phyloP scores from a whole-genome alignment of 495 filamentous ascomycete species.

The Penicillium waksmanii region DNA sequence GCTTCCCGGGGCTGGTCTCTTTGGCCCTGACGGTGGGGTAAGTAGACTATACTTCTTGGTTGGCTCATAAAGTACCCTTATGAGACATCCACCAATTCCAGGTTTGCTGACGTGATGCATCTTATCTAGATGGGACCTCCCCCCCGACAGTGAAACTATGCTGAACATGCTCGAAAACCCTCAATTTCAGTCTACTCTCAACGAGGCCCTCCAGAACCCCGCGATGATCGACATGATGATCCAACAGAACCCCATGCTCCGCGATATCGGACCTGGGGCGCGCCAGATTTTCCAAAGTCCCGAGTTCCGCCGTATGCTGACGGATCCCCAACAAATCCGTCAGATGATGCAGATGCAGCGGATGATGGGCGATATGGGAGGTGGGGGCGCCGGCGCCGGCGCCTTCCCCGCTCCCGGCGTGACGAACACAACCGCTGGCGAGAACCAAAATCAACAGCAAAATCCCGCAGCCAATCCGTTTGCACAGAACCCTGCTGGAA shows the following conservation, averaged over 20 bases:
- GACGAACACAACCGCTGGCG: conserved; percentile 68
- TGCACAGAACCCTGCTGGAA: conserved; percentile 43
- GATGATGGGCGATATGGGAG: conserved; percentile 55
- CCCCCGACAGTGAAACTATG: conserved; percentile 75
- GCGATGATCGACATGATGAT: conserved; percentile 91
- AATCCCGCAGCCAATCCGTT: conserved; percentile 45
- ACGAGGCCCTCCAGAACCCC: conserved; percentile 93
- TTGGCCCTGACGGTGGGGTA: conserved; percentile 96
- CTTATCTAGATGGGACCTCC: conserved; percentile 82
- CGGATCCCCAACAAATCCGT: conserved; percentile 83
- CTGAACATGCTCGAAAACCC: conserved; percentile 86
- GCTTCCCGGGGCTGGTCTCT: conserved; percentile 84
- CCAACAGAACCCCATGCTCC: conserved; percentile 82
- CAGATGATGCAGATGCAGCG: conserved; percentile 79
- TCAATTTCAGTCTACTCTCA: conserved; percentile 77
- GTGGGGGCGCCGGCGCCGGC: conserved; percentile 31
- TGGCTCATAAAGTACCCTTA: neutral
- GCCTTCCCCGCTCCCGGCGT: conserved; percentile 88
- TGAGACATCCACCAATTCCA: neutral
- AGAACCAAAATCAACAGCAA: conserved; percentile 42
- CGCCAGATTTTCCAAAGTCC: conserved; percentile 85
- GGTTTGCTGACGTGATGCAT: conserved; percentile 23
- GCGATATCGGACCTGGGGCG: conserved; percentile 77
- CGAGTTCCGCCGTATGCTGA: conserved; percentile 90
- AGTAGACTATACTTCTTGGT: conserved; percentile 46